These are phyloP conservation scores for Penicillium sp. DNA, from an alignment of 2,329 filamentous ascomycete genomes.

Conservation along the genomic window DNA sequence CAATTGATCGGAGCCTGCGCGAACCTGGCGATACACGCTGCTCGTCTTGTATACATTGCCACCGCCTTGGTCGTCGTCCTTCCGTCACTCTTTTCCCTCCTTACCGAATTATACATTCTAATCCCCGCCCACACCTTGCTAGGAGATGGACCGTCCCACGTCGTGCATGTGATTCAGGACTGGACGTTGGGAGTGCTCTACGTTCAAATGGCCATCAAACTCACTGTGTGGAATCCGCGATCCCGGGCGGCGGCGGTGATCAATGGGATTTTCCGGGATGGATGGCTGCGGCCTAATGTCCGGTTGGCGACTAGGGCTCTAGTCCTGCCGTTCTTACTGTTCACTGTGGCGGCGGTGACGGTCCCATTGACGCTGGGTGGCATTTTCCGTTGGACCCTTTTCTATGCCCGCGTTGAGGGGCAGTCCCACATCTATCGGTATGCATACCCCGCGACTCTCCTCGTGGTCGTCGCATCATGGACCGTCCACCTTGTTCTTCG, in stretches of 20 bases:
- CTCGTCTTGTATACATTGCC: conserved; percentile 75
- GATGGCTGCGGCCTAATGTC: conserved; percentile 79
- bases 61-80: conserved; percentile 75
- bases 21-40: conserved; percentile 34
- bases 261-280: conserved; percentile 71
- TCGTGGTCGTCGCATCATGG: conserved; percentile 57
- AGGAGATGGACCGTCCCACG: conserved; percentile 38
- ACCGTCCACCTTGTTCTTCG: conserved; percentile 44
- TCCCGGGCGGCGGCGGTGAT: conserved; percentile 76
- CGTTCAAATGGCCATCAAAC: conserved; percentile 74
- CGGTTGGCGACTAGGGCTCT: conserved; percentile 81
- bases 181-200: conserved; percentile 95
- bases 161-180: conserved; percentile 83
- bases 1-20: conserved; percentile 30
- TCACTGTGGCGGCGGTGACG: conserved; percentile 66
- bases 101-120: conserved; percentile 87
- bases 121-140: conserved; percentile 85
- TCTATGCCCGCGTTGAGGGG: conserved; percentile 36
- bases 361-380: conserved; percentile 67
- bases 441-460: conserved; percentile 71
- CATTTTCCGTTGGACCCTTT: conserved; percentile 50
- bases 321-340: conserved; percentile 71
- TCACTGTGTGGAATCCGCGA: conserved; percentile 69
- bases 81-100: conserved; percentile 75
- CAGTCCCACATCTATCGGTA: conserved; percentile 61